Percentiles rank a stretch among this genome's conserved stretches.
Evolutionary conservation across 208 protist genomes (phyloP).

Genomic region (Wallacemonas sp.): DNA sequence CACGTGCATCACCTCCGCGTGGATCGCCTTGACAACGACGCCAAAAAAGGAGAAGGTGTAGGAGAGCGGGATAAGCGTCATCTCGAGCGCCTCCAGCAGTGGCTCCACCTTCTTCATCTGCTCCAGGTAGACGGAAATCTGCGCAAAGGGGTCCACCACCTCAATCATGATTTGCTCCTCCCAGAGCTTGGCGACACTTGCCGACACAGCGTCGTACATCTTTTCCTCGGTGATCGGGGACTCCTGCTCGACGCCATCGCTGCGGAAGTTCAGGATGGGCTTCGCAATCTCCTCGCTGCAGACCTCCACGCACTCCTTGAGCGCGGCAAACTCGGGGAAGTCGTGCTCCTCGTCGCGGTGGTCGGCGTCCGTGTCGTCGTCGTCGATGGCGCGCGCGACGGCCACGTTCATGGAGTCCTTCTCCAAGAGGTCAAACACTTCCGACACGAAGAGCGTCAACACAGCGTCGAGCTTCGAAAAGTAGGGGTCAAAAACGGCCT

Average conservation of each 20-base stretch:
- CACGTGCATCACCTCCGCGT: conserved; percentile 75
- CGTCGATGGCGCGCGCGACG: conserved; percentile 77
- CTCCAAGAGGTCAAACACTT: conserved; percentile 63
- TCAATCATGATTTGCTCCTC: conserved; percentile 87
- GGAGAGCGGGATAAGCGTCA: conserved; percentile 80
- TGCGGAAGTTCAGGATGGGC: conserved; percentile 54
- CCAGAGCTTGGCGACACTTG: conserved; percentile 69
- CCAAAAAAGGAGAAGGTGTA: conserved; percentile 80
- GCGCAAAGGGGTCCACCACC: conserved; percentile 66
- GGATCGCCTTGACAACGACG: conserved; percentile 64
- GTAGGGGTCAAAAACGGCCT: conserved; percentile 85
- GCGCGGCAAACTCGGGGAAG: conserved; percentile 51
- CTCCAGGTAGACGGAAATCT: conserved; percentile 77
- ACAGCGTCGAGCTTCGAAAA: conserved; percentile 86
- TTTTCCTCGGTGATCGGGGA: conserved; percentile 61
- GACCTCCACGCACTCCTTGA: conserved; percentile 78
- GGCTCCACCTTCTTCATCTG: conserved; percentile 88
- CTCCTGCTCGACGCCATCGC: conserved; percentile 55
- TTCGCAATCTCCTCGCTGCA: conserved; percentile 64
- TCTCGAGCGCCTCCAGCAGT: conserved; percentile 77
- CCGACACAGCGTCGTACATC: conserved; percentile 47
- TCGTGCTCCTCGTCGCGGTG: conserved; percentile 19
- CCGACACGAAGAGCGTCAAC: conserved; percentile 64
- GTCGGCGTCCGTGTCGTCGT: conserved; percentile 29
- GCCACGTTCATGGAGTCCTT: conserved; percentile 72